Evolutionary conservation across 352 stramenopile genomes (phyloP).

Genomic region (Phytophthora ohioensis): DNA sequence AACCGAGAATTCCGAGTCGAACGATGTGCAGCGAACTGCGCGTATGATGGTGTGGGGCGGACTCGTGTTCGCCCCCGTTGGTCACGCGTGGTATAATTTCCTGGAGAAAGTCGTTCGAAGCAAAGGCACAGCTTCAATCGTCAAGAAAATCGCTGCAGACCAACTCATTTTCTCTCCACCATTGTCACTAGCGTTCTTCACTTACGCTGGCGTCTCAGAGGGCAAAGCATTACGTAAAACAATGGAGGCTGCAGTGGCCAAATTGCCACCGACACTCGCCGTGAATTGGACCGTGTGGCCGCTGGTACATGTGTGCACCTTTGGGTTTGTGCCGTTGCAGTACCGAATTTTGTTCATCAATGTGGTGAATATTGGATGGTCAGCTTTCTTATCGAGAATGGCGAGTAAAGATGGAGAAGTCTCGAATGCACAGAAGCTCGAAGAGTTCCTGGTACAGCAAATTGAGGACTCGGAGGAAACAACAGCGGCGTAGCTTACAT

Average conservation of each 20-base stretch:
- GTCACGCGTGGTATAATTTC: constrained; percentile 92
- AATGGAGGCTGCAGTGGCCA: constrained; percentile 34
- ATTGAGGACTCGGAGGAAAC: constrained; percentile 37
- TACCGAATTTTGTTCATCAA: constrained; percentile 65
- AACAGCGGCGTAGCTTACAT: not conserved
- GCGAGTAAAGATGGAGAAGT: constrained; percentile 33
- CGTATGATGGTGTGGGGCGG: constrained; percentile 90
- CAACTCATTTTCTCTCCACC: constrained; percentile 50
- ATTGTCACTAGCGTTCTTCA: constrained; percentile 48
- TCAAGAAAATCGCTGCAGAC: constrained; percentile 53
- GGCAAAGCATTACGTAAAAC: constrained; percentile 35
- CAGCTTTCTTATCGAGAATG: constrained; percentile 54
- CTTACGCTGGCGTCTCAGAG: constrained; percentile 40
- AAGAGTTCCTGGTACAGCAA: constrained; percentile 29
- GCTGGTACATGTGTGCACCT: constrained; percentile 52
- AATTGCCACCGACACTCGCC: constrained; percentile 47
- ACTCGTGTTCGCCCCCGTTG: constrained; percentile 84
- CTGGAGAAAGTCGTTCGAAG: constrained; percentile 68
- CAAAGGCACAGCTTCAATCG: constrained; percentile 27
- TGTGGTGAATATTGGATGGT: constrained; percentile 54
- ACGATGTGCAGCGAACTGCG: constrained; percentile 38
- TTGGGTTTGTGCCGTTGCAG: constrained; percentile 55
- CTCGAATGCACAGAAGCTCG: constrained; percentile 19
- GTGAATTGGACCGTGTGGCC: constrained; percentile 59
- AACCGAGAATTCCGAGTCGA: constrained; percentile 39